These are phyloP conservation scores for Hypoxylon intermedium DNA, from an alignment of 495 filamentous ascomycete genomes.

Conservation along the genomic window DNA sequence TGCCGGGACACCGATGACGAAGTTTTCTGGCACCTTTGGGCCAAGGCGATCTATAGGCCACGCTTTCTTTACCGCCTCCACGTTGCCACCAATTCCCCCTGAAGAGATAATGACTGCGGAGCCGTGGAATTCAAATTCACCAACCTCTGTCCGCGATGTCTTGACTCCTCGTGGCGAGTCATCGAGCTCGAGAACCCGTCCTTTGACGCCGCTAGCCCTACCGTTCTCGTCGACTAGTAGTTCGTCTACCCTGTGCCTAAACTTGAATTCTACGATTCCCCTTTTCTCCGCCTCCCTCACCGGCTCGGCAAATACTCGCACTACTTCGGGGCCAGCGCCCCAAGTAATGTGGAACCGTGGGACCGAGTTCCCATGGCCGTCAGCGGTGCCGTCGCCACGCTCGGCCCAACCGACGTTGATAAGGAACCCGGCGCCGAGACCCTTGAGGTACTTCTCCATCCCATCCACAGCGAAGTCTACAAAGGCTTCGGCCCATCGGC, in stretches of 20 bases:
- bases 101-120: conserved; percentile 53
- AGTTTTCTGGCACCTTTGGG: conserved; percentile 52
- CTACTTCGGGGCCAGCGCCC: conserved; percentile 61
- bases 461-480: conserved; percentile 59
- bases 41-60: conserved; percentile 59
- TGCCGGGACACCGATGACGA: conserved; percentile 59
- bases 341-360: conserved; percentile 60
- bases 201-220: conserved; percentile 54
- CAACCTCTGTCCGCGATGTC: conserved; percentile 48
- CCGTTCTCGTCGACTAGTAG: conserved; percentile 56
- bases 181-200: conserved; percentile 54
- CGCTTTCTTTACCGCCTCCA: conserved; percentile 56
- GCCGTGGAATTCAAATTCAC: conserved; percentile 54
- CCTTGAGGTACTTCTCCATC: conserved; percentile 58
- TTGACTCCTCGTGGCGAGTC: conserved; percentile 51
- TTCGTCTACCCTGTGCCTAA: conserved; percentile 58
- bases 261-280: conserved; percentile 57
- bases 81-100: conserved; percentile 59
- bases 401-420: conserved; percentile 59
- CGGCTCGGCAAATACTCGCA: conserved; percentile 58
- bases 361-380: conserved; percentile 60
- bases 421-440: conserved; percentile 52
- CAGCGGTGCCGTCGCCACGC: conserved; percentile 55
- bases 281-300: conserved; percentile 52
- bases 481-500: conserved; percentile 61